Evolutionary conservation across 345 rosid genomes (phyloP), one percentile per base, ranked within the genome.

Genomic region (Geranium rotundifolium): DNA sequence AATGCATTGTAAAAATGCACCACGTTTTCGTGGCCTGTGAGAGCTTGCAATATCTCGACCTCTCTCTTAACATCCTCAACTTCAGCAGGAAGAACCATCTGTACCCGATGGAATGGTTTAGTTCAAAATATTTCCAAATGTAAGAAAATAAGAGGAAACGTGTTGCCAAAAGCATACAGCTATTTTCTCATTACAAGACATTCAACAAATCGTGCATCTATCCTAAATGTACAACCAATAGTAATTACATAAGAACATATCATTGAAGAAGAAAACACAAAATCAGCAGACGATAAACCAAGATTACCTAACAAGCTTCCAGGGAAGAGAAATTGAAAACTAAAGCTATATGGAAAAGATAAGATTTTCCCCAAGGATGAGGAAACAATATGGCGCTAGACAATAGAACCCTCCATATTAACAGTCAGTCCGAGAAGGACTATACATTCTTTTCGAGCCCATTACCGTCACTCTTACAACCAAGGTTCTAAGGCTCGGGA

Each of bases 81-180:
- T 29, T 89, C 91, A 64, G 88, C 81, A 10, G 97, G 93, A 81
- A 85, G 97, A 80, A 88, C 69, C 95, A 90, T 90, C 97, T 90
- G 84, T 54, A 46, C 75, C 56, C 77, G 62, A 65, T 49, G 14
- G 50, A 63, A 69, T 10, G 17, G 54, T 37, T 72, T 31, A 46
- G 31, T 71, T 63, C 29, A 62, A 57, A 52, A 52, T 6, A 19
- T 54, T 56, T 30, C 9, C 3, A 16, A 58, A 58, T 56, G 19
- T 67, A 27, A 17, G 31, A 55, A 41, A 49, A 15, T 7, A 19
- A 19, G n/a, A n/a, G n/a, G n/a, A n/a, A n/a, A n/a, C n/a, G n/a
- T n/a, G 19, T 23, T n/a, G 18, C 29, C 7, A 19, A 57, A 57
- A 57, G 29, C 30, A 20, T 41, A 41, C 5, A 41, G 10, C 50